Percentiles rank a stretch among this genome's conserved stretches.
These are phyloP conservation scores for Vitis rotundifolia DNA, from an alignment of 164 flowering plant species.

Conservation along the genomic window DNA sequence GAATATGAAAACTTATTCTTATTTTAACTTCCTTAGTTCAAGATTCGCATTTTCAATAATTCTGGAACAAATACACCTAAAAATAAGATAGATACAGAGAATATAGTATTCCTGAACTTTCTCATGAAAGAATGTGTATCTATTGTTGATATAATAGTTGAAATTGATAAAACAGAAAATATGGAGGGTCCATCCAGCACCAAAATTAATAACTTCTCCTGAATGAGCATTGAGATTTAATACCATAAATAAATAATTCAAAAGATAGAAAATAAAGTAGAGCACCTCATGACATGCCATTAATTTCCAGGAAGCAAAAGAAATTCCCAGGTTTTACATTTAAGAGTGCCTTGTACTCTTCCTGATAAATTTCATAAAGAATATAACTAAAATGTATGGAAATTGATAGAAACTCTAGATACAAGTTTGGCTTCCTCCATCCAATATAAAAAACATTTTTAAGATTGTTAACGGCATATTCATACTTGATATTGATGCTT, in stretches of 20 bases:
- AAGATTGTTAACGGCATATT: slow-evolving; percentile 17
- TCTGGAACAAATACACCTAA: too few species aligned
- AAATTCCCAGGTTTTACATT: background rate
- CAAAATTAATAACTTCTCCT: too few species aligned
- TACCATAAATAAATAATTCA: background rate
- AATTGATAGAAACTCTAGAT: background rate
- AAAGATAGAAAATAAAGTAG: background rate
- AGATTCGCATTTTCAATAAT: too few species aligned
- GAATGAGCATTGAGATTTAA: background rate
- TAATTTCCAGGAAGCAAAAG: slow-evolving; percentile 1
- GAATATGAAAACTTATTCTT: too few species aligned
- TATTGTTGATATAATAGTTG: too few species aligned
- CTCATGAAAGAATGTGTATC: too few species aligned
- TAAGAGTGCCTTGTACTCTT: background rate
- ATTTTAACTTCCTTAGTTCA: too few species aligned
- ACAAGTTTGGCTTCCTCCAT: background rate
- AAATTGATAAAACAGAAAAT: too few species aligned
- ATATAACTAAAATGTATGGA: background rate
- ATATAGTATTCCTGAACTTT: too few species aligned
- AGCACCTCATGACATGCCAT: slow-evolving; percentile 2
- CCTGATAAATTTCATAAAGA: background rate
- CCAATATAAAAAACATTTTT: slow-evolving; percentile 10
- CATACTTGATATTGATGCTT: slow-evolving; percentile 54
- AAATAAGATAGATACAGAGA: too few species aligned
- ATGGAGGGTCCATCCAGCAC: too few species aligned